Evolutionary conservation across 306 rosid genomes (phyloP).

Genomic region (Lathyrus sativus): DNA sequence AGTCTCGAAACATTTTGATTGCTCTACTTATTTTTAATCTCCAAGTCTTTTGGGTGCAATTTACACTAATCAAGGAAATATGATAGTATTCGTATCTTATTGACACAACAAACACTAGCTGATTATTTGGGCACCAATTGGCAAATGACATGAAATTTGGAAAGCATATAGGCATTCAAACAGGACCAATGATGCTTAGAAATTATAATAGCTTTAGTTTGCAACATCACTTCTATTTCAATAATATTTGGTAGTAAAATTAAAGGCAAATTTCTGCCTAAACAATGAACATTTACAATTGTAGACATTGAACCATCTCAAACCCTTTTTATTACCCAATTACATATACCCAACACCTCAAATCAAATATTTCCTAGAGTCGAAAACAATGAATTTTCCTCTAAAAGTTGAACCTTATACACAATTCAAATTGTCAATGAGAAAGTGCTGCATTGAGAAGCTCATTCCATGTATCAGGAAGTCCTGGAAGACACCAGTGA

Average conservation of each 20-base stretch:
- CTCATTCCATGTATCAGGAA: constrained; percentile 94
- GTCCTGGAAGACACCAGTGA: constrained; percentile 97
- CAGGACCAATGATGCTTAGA: too few relatives aligned
- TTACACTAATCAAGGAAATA: too few relatives aligned
- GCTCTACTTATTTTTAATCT: too few relatives aligned
- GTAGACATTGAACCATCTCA: constrained; percentile 21
- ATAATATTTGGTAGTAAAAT: constrained; percentile 28
- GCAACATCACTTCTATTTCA: not conserved
- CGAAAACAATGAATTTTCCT: constrained; percentile 47
- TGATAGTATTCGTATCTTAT: too few relatives aligned
- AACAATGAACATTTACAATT: constrained; percentile 49
- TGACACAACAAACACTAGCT: too few relatives aligned
- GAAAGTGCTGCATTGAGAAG: constrained; percentile 70
- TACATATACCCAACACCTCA: constrained; percentile 26
- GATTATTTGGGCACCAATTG: too few relatives aligned
- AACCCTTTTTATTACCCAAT: constrained; percentile 53
- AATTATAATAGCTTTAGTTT: too few relatives aligned
- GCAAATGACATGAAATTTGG: too few relatives aligned
- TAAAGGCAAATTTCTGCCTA: constrained; percentile 42
- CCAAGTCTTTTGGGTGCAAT: too few relatives aligned
- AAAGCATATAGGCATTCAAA: too few relatives aligned
- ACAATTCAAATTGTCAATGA: constrained; percentile 29
- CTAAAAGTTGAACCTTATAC: constrained; percentile 34
- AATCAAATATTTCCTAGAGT: constrained; percentile 36
- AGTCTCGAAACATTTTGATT: too few relatives aligned